A percentile compares a stretch with the other conserved stretches of the same genome.
These are phyloP conservation scores for Aspergillus ustus DNA, from an alignment of 2,329 filamentous ascomycete genomes.

Conservation along the genomic window DNA sequence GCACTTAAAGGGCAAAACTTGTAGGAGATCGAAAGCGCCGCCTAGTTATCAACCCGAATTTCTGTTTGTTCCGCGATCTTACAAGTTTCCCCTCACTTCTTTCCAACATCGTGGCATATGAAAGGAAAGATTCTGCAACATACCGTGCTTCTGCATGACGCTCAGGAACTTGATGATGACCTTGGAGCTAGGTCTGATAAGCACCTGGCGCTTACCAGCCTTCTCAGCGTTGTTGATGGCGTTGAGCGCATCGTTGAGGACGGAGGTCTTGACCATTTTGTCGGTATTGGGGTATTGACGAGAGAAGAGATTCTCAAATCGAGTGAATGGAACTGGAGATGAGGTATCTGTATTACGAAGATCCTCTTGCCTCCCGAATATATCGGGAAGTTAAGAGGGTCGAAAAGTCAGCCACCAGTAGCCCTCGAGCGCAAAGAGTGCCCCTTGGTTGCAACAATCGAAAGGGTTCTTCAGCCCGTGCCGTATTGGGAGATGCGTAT, in stretches of 20 bases:
- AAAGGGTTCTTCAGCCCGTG: conserved; percentile 72
- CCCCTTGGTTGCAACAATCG: conserved; percentile 52
- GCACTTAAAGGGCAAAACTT: conserved; percentile 99
- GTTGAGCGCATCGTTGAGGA: conserved; percentile 99
- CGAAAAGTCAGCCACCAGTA: conserved; percentile 64
- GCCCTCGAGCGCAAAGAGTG: conserved; percentile 71
- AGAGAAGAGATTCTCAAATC: conserved; percentile 57
- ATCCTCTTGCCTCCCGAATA: neutral
- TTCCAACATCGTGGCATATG: conserved; percentile 6
- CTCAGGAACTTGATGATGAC: conserved; percentile 99
- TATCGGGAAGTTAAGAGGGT: conserved; percentile 10
- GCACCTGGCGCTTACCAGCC: conserved; percentile 97
- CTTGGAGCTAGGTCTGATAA: conserved; percentile 98
- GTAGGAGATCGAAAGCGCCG: conserved; percentile 82
- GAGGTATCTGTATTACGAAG: conserved; percentile 40
- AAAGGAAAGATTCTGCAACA: conserved; percentile 39
- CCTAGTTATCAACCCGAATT: conserved; percentile 99
- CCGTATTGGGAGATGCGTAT: conserved; percentile 50
- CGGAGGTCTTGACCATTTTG: conserved; percentile 99
- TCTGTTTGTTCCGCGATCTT: conserved; percentile 21
- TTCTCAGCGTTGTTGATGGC: conserved; percentile 99
- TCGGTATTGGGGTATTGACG: conserved; percentile 53
- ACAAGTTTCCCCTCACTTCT: neutral
- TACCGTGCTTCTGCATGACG: conserved; percentile 99
- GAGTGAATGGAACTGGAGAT: conserved; percentile 35